A percentile compares a stretch with the other conserved stretches of the same genome.
Evolutionary conservation across 192 early-diverging fungal species (phyloP).

Genomic region (Dissophora globulifera): DNA sequence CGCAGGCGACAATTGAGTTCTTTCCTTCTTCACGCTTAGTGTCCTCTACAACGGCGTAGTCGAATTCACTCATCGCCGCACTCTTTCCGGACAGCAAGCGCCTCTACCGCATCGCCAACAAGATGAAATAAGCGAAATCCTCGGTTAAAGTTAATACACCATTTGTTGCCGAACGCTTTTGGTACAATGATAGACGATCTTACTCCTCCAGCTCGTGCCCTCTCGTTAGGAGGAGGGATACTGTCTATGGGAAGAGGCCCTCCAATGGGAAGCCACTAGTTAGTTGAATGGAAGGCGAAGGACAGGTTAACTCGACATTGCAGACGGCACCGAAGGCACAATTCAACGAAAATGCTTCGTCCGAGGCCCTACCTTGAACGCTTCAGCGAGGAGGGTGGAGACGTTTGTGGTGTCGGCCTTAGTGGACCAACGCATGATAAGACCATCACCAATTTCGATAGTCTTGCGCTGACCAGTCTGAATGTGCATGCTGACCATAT

Average conservation of each 20-base stretch:
- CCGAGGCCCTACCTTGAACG: constrained; percentile 6
- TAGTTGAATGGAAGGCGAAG: too few relatives aligned
- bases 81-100: constrained; percentile 23
- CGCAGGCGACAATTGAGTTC: constrained; percentile 34
- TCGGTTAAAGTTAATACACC: not conserved
- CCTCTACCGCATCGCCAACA: constrained; percentile 8
- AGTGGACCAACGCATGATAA: constrained; percentile 37
- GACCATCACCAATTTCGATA: constrained; percentile 41
- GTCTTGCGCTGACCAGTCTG: too few relatives aligned
- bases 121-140: not conserved
- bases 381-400: not conserved
- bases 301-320: not conserved
- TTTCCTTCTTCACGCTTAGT: constrained; percentile 21
- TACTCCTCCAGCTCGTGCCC: constrained; percentile 5
- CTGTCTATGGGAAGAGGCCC: not conserved
- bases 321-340: not conserved
- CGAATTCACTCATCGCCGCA: constrained; percentile 16
- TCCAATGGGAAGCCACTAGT: constrained; percentile 8
- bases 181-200: not conserved
- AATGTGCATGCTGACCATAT: too few relatives aligned
- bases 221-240: constrained; percentile 5
- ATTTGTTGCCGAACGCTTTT: not conserved
- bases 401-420: constrained; percentile 8
- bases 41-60: constrained; percentile 43
- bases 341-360: not conserved